Evolutionary conservation across 352 stramenopile genomes (phyloP).

Genomic region (Pseudoperonospora humuli): DNA sequence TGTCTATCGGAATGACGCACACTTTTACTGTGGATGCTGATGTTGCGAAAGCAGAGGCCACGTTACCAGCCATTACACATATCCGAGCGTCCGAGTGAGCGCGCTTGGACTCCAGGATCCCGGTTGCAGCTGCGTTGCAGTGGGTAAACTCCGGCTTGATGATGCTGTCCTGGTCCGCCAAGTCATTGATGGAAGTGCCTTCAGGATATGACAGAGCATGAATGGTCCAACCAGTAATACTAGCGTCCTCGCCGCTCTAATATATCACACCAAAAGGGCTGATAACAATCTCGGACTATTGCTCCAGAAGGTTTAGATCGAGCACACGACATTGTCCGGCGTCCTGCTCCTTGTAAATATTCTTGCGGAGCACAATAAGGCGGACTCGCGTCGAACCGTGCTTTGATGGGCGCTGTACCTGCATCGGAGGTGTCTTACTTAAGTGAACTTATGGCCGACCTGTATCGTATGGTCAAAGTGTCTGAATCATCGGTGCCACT

Average conservation of each 20-base stretch:
- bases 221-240: not conserved
- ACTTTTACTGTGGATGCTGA: slow-evolving; percentile 1
- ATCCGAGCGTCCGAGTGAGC: not conserved
- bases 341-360: not conserved
- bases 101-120: not conserved
- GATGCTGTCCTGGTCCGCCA: not conserved
- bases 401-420: not conserved
- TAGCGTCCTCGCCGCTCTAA: not conserved
- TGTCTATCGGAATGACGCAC: not conserved
- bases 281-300: slow-evolving; percentile 2
- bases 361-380: not conserved
- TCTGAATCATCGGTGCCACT: too few relatives aligned
- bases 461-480: not conserved
- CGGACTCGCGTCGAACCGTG: not conserved
- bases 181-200: slow-evolving; percentile 12
- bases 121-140: slow-evolving; percentile 4
- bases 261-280: slow-evolving; percentile 8
- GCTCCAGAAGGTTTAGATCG: not conserved
- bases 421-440: too few relatives aligned
- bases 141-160: slow-evolving; percentile 2
- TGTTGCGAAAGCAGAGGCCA: slow-evolving; percentile 2
- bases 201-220: slow-evolving; percentile 1
- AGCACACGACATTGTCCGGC: not conserved
- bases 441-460: too few relatives aligned
- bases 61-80: slow-evolving; percentile 1